phyloP scores from a whole-genome alignment of 2,329 filamentous ascomycete species.

The Colletotrichum neosansevieriae region DNA sequence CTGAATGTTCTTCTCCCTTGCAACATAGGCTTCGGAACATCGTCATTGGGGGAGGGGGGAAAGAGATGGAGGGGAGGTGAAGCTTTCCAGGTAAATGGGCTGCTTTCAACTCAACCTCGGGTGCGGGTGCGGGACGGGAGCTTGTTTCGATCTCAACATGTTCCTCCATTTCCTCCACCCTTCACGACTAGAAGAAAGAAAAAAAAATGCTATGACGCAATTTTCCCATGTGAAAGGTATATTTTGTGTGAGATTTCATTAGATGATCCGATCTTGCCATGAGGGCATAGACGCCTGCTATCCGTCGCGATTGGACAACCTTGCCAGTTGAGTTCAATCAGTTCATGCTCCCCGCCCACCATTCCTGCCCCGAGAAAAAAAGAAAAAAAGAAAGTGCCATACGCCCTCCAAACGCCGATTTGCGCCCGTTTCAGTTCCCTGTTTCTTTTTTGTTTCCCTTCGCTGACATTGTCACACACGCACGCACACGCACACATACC shows the following conservation, averaged over 20 bases:
- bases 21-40: neutral
- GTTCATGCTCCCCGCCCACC: neutral
- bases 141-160: constrained; percentile 4
- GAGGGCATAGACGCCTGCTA: neutral
- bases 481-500: no score
- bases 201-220: neutral
- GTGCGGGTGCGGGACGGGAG: constrained; percentile 25
- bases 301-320: constrained; percentile 20
- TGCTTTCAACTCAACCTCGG: constrained; percentile 15
- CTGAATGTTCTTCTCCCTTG: no score
- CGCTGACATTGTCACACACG: no score
- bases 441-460: no score
- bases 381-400: neutral
- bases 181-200: no score
- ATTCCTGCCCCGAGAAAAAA: neutral
- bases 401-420: constrained; percentile 9
- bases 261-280: constrained; percentile 25
- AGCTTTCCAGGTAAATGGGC: neutral
- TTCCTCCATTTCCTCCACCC: neutral
- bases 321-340: constrained; percentile 3
- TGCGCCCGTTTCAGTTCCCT: neutral
- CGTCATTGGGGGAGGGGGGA: neutral
- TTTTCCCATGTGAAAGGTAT: constrained; percentile 12
- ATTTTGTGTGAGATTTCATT: constrained; percentile 6
- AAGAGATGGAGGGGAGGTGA: neutral